These are phyloP conservation scores for Achaetomium macrosporum DNA, from an alignment of 2,329 filamentous ascomycete species.

Conservation along the genomic window DNA sequence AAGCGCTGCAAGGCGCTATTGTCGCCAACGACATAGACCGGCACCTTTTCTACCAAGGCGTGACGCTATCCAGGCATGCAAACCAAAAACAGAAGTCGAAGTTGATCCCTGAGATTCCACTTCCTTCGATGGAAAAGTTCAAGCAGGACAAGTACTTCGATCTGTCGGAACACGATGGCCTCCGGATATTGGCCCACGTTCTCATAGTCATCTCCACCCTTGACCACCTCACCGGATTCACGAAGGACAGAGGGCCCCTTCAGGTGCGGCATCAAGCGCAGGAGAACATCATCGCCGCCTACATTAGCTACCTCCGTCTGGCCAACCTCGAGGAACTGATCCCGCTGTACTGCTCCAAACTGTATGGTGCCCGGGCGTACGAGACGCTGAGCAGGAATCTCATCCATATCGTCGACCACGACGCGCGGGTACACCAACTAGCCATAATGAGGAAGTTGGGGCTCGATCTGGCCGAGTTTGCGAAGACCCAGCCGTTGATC, in stretches of 20 bases:
- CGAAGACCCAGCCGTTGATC: constrained; percentile 59
- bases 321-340: constrained; percentile 70
- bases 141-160: constrained; percentile 45
- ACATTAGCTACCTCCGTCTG: constrained; percentile 72
- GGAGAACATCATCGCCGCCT: constrained; percentile 74
- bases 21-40: constrained; percentile 57
- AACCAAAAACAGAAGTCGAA: constrained; percentile 39
- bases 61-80: constrained; percentile 43
- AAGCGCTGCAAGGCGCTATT: constrained; percentile 66
- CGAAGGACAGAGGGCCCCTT: constrained; percentile 34
- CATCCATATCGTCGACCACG: constrained; percentile 61
- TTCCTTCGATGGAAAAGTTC: constrained; percentile 32
- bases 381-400: constrained; percentile 71
- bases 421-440: constrained; percentile 63
- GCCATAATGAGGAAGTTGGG: constrained; percentile 68
- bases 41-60: constrained; percentile 55
- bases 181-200: constrained; percentile 64
- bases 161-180: constrained; percentile 54
- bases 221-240: constrained; percentile 38
- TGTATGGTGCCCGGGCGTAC: constrained; percentile 59
- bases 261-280: constrained; percentile 40
- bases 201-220: constrained; percentile 62
- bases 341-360: constrained; percentile 79
- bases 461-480: constrained; percentile 66
- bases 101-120: constrained; percentile 37